Conservation (phyloP, 352 stramenopile genomes). For the Pythium guiyangense region DNA sequence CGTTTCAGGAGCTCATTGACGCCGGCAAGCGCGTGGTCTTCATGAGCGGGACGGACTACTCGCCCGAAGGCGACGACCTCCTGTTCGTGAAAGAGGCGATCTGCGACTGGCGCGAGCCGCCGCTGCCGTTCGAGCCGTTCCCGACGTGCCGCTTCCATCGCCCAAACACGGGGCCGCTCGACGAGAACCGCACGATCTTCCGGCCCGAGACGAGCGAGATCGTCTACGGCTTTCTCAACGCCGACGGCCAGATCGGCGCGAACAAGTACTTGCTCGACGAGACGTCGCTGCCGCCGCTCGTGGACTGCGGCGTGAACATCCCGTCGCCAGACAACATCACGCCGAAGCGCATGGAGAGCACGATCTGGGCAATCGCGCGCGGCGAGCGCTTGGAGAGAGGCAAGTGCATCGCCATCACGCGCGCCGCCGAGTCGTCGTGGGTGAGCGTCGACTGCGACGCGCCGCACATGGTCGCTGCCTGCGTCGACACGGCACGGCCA, state of each 20-base stretch:
- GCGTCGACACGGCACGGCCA: constrained; percentile 23
- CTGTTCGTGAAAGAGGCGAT: constrained; percentile 76
- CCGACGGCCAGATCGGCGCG: too few species aligned
- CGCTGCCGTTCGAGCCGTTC: constrained; percentile 52
- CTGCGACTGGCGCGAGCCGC: constrained; percentile 76
- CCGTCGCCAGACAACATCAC: too few species aligned
- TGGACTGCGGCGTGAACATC: too few species aligned
- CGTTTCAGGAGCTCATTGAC: too few species aligned
- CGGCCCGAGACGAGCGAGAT: too few species aligned
- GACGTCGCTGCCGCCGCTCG: too few species aligned
- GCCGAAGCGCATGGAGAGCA: too few species aligned
- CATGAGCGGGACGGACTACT: constrained; percentile 75
- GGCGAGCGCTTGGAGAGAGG: too few species aligned
- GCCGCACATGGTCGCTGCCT: constrained; percentile 34
- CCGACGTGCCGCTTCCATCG: constrained; percentile 53
- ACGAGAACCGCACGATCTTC: constrained; percentile 60
- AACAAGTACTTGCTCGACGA: too few species aligned
- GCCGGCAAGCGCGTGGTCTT: constrained; percentile 80
- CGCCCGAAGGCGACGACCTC: constrained; percentile 46
- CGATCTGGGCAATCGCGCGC: too few species aligned
- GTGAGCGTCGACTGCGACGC: constrained; percentile 53
- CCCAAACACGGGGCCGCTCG: constrained; percentile 31
- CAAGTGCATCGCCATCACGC: too few species aligned
- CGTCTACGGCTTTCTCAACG: too few species aligned
- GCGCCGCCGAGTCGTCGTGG: constrained; percentile 43